Evolutionary conservation across 805 yeast genomes (phyloP).

Genomic region (Nakazawaea ernobii): DNA sequence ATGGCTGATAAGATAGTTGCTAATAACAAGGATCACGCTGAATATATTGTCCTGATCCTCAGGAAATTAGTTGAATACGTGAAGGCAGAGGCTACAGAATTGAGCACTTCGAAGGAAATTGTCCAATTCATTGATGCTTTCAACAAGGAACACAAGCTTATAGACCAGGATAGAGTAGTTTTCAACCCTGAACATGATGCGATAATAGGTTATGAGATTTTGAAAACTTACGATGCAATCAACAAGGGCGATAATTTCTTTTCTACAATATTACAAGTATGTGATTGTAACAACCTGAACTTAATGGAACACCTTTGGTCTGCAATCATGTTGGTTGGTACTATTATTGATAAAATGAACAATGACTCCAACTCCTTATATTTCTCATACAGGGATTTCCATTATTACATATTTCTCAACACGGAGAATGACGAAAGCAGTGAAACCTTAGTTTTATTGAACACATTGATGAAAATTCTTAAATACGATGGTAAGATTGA

Average conservation of each 20-base stretch:
- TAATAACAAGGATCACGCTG: neutral
- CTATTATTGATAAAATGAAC: constrained; percentile 19
- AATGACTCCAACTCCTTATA: constrained; percentile 29
- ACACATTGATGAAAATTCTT: neutral
- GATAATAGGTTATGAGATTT: constrained; percentile 25
- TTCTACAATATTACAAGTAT: constrained; percentile 28
- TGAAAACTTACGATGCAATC: constrained; percentile 21
- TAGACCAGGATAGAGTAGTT: constrained; percentile 20
- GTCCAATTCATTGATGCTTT: neutral
- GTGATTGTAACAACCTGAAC: constrained; percentile 14
- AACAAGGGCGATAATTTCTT: constrained; percentile 23
- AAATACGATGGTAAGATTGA: neutral
- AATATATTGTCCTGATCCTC: neutral
- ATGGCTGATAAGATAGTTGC: neutral
- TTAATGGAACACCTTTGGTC: constrained; percentile 10
- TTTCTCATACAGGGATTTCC: constrained; percentile 24
- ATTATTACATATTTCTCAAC: constrained; percentile 28
- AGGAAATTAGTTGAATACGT: neutral
- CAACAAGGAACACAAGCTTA: constrained; percentile 23
- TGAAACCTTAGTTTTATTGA: constrained; percentile 18
- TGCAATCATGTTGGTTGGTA: constrained; percentile 17
- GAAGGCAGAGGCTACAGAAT: neutral
- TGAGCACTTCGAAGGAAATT: neutral
- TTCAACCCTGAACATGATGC: constrained; percentile 20
- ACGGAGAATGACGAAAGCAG: constrained; percentile 24